Base-by-base conservation (phyloP, 345 rosid genomes). In the Kandelia obovata region DNA sequence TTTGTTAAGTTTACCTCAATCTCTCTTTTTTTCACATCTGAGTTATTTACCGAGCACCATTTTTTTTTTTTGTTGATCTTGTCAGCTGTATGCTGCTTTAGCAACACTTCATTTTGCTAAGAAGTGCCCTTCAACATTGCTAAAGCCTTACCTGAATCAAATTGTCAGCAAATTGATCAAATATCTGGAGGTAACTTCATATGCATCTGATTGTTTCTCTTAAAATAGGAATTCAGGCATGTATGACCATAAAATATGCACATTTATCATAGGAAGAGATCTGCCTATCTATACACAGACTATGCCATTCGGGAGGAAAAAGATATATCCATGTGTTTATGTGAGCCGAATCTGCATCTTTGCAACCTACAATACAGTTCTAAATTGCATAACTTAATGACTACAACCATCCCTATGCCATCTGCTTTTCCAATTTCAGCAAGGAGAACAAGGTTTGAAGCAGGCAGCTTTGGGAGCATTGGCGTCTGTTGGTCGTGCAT, bases 391-490 rank as follows among this genome's bases (percentile, higher is more conserved):
- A 39, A 39, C 9, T 9, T 13, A 25, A 31, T 17, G 17, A 23
- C 16, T 30, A 7, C 1, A 31, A 13, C 28, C 30, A 10, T 66
- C 15, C 28, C 1, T 28, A 2, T 6, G 28, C 39, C 16, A 53
- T 66, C 8, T 30, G 7, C 0, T 15, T 11, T 26, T 53, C 1
- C n/a, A 10, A 58, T 58, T 58, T 25, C 53, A 68, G 71, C 43
- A 17, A 43, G 71, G 64, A 8, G 30, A 43, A 27, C 56, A 46
- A 20, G 2, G 4, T 16, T 26, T 68, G 56, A 27, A 58, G 47
- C 64, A 37, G 64, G 35, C 25, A 56, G 71, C 64, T 58, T 59
- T 59, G 20, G 13, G 43, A 68, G 71, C 43, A 13, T 13, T 67
- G 43, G 71, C 53, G 57, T 56, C 62, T 35, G 28, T 67, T 57